Conservation (phyloP, 1,284 basidiomycete species). For the Afroboletus lepidellus region DNA sequence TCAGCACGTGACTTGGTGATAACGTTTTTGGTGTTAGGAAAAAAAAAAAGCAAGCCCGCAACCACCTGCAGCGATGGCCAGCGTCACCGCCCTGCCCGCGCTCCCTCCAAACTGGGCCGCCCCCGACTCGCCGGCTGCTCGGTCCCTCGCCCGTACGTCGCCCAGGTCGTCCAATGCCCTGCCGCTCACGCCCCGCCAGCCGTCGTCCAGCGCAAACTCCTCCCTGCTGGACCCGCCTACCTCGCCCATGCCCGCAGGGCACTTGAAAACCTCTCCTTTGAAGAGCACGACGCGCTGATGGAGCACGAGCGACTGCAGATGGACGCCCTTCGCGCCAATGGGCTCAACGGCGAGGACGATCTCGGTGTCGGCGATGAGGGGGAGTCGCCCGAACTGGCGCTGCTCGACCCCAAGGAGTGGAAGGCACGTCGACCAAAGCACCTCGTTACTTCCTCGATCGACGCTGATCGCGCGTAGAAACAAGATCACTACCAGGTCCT, state of each 20-base stretch:
- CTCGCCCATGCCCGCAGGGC: slow-evolving; percentile 77
- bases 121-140: slow-evolving; percentile 13
- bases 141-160: slow-evolving; percentile 28
- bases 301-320: slow-evolving; percentile 54
- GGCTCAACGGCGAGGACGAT: slow-evolving; percentile 74
- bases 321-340: slow-evolving; percentile 53
- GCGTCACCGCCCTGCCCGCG: slow-evolving; percentile 21
- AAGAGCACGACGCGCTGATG: slow-evolving; percentile 70
- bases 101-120: slow-evolving; percentile 24
- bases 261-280: slow-evolving; percentile 75
- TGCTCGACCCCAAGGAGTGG: slow-evolving; percentile 95
- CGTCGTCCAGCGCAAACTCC: slow-evolving; percentile 41
- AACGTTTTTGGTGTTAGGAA: slow-evolving; percentile 4
- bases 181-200: slow-evolving; percentile 20
- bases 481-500: slow-evolving; percentile 98
- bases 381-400: slow-evolving; percentile 73
- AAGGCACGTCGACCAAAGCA: slow-evolving; percentile 63
- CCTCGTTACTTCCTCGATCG: neutral
- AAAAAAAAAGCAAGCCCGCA: neutral
- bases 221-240: slow-evolving; percentile 85
- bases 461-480: slow-evolving; percentile 52
- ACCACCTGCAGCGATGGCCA: slow-evolving; percentile 20
- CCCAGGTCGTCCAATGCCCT: neutral
- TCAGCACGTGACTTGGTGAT: slow-evolving; percentile 20
- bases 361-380: slow-evolving; percentile 91